Percentiles rank a stretch among this genome's conserved stretches.
phyloP scores from a whole-genome alignment of 2,329 filamentous ascomycete genomes.

The Tolypocladium amazonense region DNA sequence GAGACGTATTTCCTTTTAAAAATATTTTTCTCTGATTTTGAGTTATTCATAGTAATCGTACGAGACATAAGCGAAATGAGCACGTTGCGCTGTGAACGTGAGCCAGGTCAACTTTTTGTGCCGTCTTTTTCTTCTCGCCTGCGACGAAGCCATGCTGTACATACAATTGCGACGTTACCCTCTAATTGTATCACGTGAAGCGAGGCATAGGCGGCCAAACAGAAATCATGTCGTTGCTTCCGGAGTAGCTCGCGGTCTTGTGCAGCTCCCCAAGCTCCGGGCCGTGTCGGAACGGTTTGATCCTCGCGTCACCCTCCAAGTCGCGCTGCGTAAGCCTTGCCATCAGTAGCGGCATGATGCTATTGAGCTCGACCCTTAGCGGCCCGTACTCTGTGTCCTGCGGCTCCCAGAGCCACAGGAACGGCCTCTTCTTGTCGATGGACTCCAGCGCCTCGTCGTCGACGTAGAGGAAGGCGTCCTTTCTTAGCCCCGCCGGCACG shows the following conservation, averaged over 20 bases:
- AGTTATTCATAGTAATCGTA: too few species aligned
- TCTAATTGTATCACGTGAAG: background rate
- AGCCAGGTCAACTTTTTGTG: too few species aligned
- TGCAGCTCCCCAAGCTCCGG: background rate
- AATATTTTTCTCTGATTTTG: too few species aligned
- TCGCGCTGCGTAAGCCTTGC: conserved; percentile 1
- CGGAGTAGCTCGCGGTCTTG: background rate
- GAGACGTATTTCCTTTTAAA: too few species aligned
- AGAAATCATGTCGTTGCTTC: background rate
- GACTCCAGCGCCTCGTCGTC: background rate
- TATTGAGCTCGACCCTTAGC: background rate
- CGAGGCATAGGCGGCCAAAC: background rate
- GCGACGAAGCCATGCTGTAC: too few species aligned
- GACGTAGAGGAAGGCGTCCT: conserved; percentile 1
- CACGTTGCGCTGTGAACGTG: too few species aligned
- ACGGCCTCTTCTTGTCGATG: background rate
- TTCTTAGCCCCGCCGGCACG: background rate
- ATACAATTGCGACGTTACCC: background rate
- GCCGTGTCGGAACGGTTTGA: background rate
- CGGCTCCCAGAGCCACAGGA: conserved; percentile 1
- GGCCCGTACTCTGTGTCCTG: background rate
- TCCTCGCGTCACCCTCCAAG: background rate
- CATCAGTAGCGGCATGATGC: background rate
- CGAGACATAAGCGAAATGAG: too few species aligned
- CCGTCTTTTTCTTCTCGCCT: too few species aligned